Base-by-base conservation (phyloP, 495 filamentous ascomycete species). In the Daldinia concentrica region DNA sequence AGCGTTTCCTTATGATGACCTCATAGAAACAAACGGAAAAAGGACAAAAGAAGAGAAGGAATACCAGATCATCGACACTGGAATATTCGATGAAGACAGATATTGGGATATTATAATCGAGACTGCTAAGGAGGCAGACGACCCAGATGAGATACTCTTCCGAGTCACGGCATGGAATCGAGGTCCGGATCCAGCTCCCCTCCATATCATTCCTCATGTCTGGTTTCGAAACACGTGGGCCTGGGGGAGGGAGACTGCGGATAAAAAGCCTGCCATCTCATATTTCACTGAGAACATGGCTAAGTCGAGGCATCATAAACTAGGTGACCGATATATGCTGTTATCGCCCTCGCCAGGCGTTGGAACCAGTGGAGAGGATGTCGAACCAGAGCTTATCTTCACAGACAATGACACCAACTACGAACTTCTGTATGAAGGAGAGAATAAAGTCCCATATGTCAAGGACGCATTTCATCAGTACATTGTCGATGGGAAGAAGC, bases 101-200 rank as follows among this genome's bases (percentile, higher is more conserved):
- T 98, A 98, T 80, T 98, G 93, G 92, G 95, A 98, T 78, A 97
- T 97, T 76, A 90, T 95, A 78, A 97, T 98, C 69, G 95, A 98
- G 82, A 94, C 91, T 7, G 95, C 94, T 39, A 98, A 98, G 81
- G 95, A 97, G 72, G 88, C 86, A 8, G 89, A 97, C 50, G 90
- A 97, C 72, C 90, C 91, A 58, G 93, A 97, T 24, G 95, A 97
- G 79, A 83, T 98, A 15, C 85, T 97, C 39, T 98, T 98, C 84
- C 93, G 95, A 70, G 90, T 97, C 41, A 98, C 95, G 22, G 94
- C 94, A 34, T 98, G 94, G 89, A 98, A 98, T 78, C 87, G 95
- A 65, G 95, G 95, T 8, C 92, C 94, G 3, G 94, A 97, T 41
- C 89, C 92, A 3, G 94, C 95, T 41, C 93, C 91, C 30, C 81